These are phyloP conservation scores for Xerocomellus intermedius DNA, from an alignment of 768 basidiomycete species.

Conservation along the genomic window DNA sequence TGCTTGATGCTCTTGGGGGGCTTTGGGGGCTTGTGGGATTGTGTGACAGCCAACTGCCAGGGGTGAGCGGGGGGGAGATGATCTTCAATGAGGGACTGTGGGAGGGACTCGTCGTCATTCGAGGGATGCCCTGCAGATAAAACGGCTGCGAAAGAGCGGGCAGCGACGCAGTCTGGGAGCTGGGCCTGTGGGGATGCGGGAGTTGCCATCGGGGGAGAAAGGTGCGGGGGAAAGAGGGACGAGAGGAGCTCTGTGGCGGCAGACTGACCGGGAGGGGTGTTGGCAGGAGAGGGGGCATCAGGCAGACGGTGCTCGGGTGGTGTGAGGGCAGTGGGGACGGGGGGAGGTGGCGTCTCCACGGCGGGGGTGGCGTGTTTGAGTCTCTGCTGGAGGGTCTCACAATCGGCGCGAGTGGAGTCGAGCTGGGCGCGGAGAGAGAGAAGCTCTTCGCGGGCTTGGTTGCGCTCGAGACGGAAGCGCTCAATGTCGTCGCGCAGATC, in stretches of 20 bases:
- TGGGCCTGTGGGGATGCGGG: slow-evolving; percentile 35
- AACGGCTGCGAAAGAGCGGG: slow-evolving; percentile 35
- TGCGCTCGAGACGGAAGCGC: slow-evolving; percentile 35
- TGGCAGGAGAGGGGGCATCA: not conserved
- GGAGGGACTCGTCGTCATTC: slow-evolving; percentile 24
- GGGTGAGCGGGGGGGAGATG: slow-evolving; percentile 9
- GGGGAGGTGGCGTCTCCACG: too few relatives aligned
- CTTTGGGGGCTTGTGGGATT: slow-evolving; percentile 18
- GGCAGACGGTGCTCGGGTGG: slow-evolving; percentile 10
- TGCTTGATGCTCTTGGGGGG: slow-evolving; percentile 40
- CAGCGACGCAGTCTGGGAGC: slow-evolving; percentile 34
- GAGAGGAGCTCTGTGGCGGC: slow-evolving; percentile 15
- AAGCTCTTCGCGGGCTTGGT: slow-evolving; percentile 35
- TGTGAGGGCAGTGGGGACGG: not conserved
- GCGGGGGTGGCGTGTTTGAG: slow-evolving; percentile 11
- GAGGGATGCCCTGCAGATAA: slow-evolving; percentile 29
- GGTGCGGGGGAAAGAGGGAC: slow-evolving; percentile 23
- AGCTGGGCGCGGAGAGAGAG: slow-evolving; percentile 34
- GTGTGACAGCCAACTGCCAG: slow-evolving; percentile 26
- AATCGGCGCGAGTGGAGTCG: slow-evolving; percentile 33
- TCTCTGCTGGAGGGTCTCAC: slow-evolving; percentile 31
- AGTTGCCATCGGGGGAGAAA: slow-evolving; percentile 26
- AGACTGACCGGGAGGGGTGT: slow-evolving; percentile 13
- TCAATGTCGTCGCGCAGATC: slow-evolving; percentile 35
- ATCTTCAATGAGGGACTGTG: slow-evolving; percentile 26